These are phyloP conservation scores for Saposhnikovia divaricata DNA, from an alignment of 129 eudicot genomes.

Conservation along the genomic window DNA sequence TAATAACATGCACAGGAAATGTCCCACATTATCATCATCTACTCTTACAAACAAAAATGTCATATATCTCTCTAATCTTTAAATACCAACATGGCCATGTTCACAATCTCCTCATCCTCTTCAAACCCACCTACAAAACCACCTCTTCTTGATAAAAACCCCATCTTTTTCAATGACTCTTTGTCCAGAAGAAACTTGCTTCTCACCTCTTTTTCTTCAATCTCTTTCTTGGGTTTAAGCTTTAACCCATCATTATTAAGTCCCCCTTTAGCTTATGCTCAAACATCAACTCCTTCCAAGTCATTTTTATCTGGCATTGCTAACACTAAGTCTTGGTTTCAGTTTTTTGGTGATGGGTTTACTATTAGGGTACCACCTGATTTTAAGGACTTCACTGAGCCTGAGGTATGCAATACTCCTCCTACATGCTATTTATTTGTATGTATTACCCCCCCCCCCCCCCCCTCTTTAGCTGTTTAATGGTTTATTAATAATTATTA, in stretches of 20 bases:
- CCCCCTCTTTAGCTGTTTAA: not conserved
- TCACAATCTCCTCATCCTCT: slow-evolving; percentile 35
- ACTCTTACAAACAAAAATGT: slow-evolving; percentile 10
- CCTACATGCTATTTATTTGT: not conserved
- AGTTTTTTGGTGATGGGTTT: slow-evolving; percentile 79
- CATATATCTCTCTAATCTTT: slow-evolving; percentile 2
- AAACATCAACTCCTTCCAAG: slow-evolving; percentile 31
- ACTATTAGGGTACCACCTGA: slow-evolving; percentile 83
- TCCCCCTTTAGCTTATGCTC: slow-evolving; percentile 17
- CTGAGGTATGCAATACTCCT: slow-evolving; percentile 45
- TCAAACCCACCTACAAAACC: slow-evolving; percentile 24
- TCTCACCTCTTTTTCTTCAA: slow-evolving; percentile 27
- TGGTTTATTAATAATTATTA: not conserved
- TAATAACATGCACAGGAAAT: not conserved
- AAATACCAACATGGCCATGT: slow-evolving; percentile 28
- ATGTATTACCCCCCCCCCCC: too few relatives aligned
- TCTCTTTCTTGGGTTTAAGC: slow-evolving; percentile 30
- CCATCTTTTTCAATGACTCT: slow-evolving; percentile 8
- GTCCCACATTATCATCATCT: slow-evolving; percentile 30
- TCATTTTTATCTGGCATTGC: slow-evolving; percentile 64
- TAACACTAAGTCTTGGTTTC: slow-evolving; percentile 90
- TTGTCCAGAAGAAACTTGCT: slow-evolving; percentile 39
- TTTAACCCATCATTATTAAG: slow-evolving; percentile 18
- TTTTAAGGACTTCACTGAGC: slow-evolving; percentile 74
- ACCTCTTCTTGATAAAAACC: slow-evolving; percentile 14